A percentile compares a stretch with the other conserved stretches of the same genome.
phyloP scores from a whole-genome alignment of 768 basidiomycete genomes.

The Cystofilobasidium ferigula region DNA sequence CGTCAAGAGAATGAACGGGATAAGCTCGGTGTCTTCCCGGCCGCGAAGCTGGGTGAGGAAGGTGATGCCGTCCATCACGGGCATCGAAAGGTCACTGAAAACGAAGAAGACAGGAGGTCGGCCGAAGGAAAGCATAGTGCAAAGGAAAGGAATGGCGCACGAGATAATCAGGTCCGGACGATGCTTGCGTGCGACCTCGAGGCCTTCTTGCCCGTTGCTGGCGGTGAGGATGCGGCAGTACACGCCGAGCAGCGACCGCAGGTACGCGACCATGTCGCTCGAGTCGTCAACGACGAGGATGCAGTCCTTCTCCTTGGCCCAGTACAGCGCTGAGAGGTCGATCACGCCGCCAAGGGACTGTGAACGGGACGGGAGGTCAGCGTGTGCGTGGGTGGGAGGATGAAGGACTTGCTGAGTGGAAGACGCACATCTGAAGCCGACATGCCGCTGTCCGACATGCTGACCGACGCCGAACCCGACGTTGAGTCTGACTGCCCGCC shows the following conservation, averaged over 20 bases:
- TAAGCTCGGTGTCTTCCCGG: conserved; percentile 25
- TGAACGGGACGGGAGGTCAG: neutral
- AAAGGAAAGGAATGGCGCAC: conserved; percentile 28
- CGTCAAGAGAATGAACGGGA: conserved; percentile 37
- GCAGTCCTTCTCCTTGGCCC: neutral
- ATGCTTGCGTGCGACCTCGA: conserved; percentile 5
- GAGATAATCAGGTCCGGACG: conserved; percentile 38
- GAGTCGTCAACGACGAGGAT: conserved; percentile 23
- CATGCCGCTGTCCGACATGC: conserved; percentile 6
- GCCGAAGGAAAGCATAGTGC: neutral
- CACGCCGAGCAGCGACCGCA: conserved; percentile 33
- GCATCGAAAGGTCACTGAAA: conserved; percentile 14
- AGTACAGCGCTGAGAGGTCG: neutral
- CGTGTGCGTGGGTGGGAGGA: neutral
- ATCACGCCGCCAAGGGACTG: neutral
- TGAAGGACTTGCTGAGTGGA: too few species aligned
- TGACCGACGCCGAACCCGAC: conserved; percentile 22
- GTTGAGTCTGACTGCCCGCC: conserved; percentile 25
- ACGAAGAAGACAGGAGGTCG: neutral
- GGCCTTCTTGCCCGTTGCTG: conserved; percentile 27
- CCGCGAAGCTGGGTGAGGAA: conserved; percentile 31
- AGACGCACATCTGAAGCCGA: neutral
- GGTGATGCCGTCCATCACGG: conserved; percentile 37
- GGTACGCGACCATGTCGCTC: conserved; percentile 20
- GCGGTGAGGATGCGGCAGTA: conserved; percentile 37